Evolutionary conservation across 108 stramenopile genomes (phyloP).

Genomic region (Cyclotella kingstonii): DNA sequence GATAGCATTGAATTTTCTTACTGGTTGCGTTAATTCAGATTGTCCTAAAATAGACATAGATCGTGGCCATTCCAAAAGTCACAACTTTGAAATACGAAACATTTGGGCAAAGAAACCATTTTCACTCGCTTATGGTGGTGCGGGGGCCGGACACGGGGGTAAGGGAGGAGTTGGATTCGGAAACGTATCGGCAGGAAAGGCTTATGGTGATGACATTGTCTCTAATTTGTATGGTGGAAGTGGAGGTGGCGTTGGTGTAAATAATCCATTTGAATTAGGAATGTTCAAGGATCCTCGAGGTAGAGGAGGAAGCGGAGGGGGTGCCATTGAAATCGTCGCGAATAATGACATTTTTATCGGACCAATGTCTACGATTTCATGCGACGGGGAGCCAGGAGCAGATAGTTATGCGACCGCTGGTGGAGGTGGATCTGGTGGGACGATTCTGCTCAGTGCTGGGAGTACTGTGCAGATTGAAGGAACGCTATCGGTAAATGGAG

Average conservation of each 20-base stretch:
- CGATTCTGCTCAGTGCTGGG: constrained; percentile 67
- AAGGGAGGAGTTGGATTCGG: constrained; percentile 53
- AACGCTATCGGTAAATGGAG: constrained; percentile 55
- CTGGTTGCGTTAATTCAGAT: constrained; percentile 44
- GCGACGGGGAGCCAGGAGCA: constrained; percentile 62
- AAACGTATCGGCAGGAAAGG: constrained; percentile 19
- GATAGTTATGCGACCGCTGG: constrained; percentile 52
- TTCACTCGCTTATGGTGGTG: constrained; percentile 65
- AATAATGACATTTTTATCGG: constrained; percentile 72
- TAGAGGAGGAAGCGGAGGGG: constrained; percentile 76
- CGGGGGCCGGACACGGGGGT: constrained; percentile 57
- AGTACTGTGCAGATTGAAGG: constrained; percentile 52
- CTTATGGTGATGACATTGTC: constrained; percentile 38
- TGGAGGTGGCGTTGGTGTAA: constrained; percentile 55
- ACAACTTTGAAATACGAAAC: constrained; percentile 32
- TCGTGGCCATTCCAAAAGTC: constrained; percentile 25
- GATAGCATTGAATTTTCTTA: constrained; percentile 36
- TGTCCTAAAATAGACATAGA: constrained; percentile 42
- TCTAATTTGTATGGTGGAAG: constrained; percentile 48
- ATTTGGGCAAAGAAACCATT: constrained; percentile 42
- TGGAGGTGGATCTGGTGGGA: constrained; percentile 78
- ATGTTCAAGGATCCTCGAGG: constrained; percentile 39
- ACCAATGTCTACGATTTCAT: constrained; percentile 42
- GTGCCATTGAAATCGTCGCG: constrained; percentile 78
- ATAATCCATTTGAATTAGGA: constrained; percentile 47